A percentile compares a stretch with the other conserved stretches of the same genome.
These are phyloP conservation scores for Gloeopeniophorella convolvens DNA, from an alignment of 768 basidiomycete genomes.

Conservation along the genomic window DNA sequence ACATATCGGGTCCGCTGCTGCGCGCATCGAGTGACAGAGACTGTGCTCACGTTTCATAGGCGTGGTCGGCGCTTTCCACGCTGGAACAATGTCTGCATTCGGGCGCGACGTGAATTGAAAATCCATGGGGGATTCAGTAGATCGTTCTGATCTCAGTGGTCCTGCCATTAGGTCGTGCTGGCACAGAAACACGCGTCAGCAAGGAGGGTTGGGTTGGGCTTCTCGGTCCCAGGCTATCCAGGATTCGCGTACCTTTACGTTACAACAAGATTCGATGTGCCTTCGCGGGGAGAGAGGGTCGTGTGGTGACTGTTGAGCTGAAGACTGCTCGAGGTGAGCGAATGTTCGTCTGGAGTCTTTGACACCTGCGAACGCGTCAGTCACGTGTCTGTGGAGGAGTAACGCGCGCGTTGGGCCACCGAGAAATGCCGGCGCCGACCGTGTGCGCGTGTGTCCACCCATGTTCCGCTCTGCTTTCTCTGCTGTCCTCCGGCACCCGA, in stretches of 20 bases:
- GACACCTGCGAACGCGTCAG: conserved; percentile 7
- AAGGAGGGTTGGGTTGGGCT: neutral
- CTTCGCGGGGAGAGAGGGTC: too few species aligned
- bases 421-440: neutral
- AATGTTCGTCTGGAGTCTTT: neutral
- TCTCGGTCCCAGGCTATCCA: too few species aligned
- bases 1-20: conserved; percentile 28
- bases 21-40: conserved; percentile 23
- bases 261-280: too few species aligned
- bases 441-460: neutral
- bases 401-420: too few species aligned
- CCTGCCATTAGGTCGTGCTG: conserved; percentile 6
- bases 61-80: conserved; percentile 55
- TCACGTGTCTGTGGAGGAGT: conserved; percentile 5
- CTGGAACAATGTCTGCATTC: conserved; percentile 43
- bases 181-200: conserved; percentile 12
- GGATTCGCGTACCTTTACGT: conserved; percentile 1
- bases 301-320: too few species aligned
- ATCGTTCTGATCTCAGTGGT: conserved; percentile 34
- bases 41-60: conserved; percentile 60
- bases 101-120: conserved; percentile 76
- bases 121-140: conserved; percentile 84
- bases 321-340: too few species aligned
- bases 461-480: conserved; percentile 29
- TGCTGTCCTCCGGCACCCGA: conserved; percentile 9